Conservation (phyloP, 169 alveolate species). For the Plasmodium gallinaceum region DNA sequence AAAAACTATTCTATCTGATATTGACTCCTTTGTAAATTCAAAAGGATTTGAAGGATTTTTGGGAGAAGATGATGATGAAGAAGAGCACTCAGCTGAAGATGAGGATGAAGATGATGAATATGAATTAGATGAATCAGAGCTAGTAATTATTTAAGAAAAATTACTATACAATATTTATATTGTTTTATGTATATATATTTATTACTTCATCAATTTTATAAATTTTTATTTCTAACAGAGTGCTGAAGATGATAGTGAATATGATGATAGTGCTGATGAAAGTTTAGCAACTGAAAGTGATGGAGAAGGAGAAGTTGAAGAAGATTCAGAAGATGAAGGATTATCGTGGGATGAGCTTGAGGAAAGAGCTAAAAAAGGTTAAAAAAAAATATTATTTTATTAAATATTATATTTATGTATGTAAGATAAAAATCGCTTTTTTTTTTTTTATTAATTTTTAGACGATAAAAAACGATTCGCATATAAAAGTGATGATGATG, state of each 20-base stretch:
- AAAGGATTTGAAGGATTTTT: conserved; percentile 91
- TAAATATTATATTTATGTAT: background rate
- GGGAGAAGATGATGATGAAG: conserved; percentile 91
- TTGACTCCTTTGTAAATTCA: conserved; percentile 89
- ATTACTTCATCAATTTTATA: background rate
- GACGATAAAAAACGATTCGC: conserved; percentile 75
- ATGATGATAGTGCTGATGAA: conserved; percentile 84
- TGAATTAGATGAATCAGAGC: conserved; percentile 83
- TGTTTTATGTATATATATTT: background rate
- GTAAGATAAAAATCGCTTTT: background rate
- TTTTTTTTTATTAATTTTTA: conserved; percentile 5
- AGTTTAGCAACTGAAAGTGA: conserved; percentile 89
- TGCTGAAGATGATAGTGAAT: conserved; percentile 84
- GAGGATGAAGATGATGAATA: conserved; percentile 88
- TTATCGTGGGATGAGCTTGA: conserved; percentile 92
- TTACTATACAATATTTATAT: background rate
- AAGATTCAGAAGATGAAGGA: conserved; percentile 91
- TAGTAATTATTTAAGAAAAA: conserved; percentile 58
- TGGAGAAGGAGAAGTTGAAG: conserved; percentile 89
- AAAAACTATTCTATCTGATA: conserved; percentile 88
- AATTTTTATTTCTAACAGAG: conserved; percentile 16
- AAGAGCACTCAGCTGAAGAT: conserved; percentile 86
- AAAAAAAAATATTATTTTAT: background rate
- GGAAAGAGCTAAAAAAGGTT: conserved; percentile 80
- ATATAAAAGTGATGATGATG: conserved; percentile 70